Base-by-base conservation (phyloP, 2,329 filamentous ascomycete genomes). In the Sordariomycetes sp. region DNA sequence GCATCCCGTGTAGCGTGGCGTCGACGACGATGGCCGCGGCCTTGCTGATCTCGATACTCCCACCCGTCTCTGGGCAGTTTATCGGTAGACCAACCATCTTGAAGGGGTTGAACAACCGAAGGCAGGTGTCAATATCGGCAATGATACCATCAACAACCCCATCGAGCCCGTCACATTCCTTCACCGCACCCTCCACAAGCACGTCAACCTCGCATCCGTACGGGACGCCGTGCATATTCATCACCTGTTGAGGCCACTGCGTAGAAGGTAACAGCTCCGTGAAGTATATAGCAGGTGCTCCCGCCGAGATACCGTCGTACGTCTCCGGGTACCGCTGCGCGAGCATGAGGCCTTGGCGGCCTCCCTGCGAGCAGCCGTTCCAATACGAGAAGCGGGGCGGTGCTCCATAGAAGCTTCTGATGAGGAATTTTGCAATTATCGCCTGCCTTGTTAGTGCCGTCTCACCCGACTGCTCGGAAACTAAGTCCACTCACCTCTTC, bases 291-390 rank as follows among this genome's bases (percentile, higher is more conserved):
- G 74, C 78, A 1, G 74, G 72, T 1, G 68, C 68, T 0, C 70
- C 73, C 1, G 77, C 78, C 0, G 79, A 63, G 15, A 81, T 73
- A 2, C 79, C 79, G 52, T 82, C 75, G 52, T 79, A 81, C 36
- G 76, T 74, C 1, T 75, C 69, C 0, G 79, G 78, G 59, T 75
- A 80, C 10, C 70, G 64, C 61, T 82, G 75, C 0, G 76, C 74
- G 12, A 76, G 69, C 62, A 76, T 76, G 25, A 80, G 66, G 10
- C 78, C 80, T 64, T 83, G 78, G 1, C 80, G 69, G 2, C 80
- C 80, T 13, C 80, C 79, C 0, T 75, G 78, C 1, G 76, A 79
- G 62, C 78, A 81, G 17, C 79, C 78, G 10, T 70, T 67, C 62
- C 73, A 80, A 64, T 80, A 80, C 0, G 71, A 74, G 58, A 73